Base-by-base conservation (phyloP, 352 stramenopile genomes). In the Pythium volutum region DNA sequence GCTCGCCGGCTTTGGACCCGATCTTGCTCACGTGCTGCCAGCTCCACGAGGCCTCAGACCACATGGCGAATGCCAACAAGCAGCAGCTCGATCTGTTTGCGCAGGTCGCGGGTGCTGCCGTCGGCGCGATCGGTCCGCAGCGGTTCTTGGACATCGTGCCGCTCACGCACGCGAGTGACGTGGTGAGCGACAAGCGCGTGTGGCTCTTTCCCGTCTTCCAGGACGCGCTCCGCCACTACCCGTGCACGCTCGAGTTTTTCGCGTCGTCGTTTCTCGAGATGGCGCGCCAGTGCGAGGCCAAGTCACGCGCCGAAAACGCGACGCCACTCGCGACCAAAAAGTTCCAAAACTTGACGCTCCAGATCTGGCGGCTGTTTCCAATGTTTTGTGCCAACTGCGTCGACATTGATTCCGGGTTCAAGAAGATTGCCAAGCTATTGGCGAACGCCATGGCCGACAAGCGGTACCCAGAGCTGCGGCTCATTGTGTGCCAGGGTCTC, bases 381-480 rank as follows among this genome's bases (percentile, higher is more conserved):
- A 91, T 75, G 59, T 78, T 95, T 41, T 93, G 84, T 45, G 72
- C 77, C 26, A 77, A 81, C 59, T 80, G 80, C 4, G 62, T 83
- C 26, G 87, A 95, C 63, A 78, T 95, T 50, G 79, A 88, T 61
- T 73, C 71, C 31, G 82, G 82, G 29, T 95, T 95, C 60, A 93
- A 93, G 76, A 89, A 81, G 64, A 76, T 95, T 41, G 87, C 87
- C 46, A 95, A 95, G 80, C 64, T 89, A 38, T 73, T 95, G 10
- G 84, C 84, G 15, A 95, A 91, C 49, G 87, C 87, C 36, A 93
- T 95, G 83, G 78, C 77, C 29, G 87, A 95, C 70, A 81, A 93
- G 71, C 84, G 87, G 27, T 94, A 90, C 66, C 87, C 87, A 2
- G 82, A 93, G 60, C 69, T 95, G 50, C 87, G 84, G 18, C 75